Evolutionary conservation across 768 basidiomycete genomes (phyloP), one percentile per base, ranked within the genome.

Genomic region (Psilocybe cyanescens): DNA sequence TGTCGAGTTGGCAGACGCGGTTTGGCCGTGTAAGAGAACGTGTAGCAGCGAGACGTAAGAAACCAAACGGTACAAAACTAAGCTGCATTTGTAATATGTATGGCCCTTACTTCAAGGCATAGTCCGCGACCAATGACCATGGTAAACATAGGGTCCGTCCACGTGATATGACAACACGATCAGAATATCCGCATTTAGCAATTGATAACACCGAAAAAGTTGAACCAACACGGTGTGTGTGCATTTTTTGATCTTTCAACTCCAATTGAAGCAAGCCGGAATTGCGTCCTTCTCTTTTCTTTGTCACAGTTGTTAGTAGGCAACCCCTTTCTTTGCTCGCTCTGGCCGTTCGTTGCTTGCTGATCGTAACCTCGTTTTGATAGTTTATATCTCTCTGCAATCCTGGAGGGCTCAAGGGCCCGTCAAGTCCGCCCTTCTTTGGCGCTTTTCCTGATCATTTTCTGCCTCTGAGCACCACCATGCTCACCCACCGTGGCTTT

Each of bases 401-500:
- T 49, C 33, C 31, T 33, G 29, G 12, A 51, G 28, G 50, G 30
- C 19, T 31, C 17, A 31, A 19, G 47, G 12, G 29, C 44, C 47
- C 8, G 19, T 47, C 30, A 33, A 46, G 24, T 44, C 12, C 41
- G 30, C 17, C 46, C 28, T 14, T 49, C 33, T 49, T 24, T 16
- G 30, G 33, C 45, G 9, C 46, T 45, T 12, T 29, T 9, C 41
- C 41, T 44, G 6, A 44, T 35, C 31, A 4, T 48, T 45, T 17
- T n/a, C 50, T 33, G n/a, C 29, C 9, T 33, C 30, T 17, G 28
- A 41, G 51, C 57, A 30, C 16, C 54, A 62, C 52, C 30, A 86
- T 85, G 82, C 79, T 87, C 60, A 79, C 79, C 0, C 82, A 84
- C 71, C 81, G 82, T 16, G 85, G 81, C 5, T 90, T 90, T 72